Evolutionary conservation across 371 early-diverging fungal genomes (phyloP).

Genomic region (Saksenaea oblongispora): DNA sequence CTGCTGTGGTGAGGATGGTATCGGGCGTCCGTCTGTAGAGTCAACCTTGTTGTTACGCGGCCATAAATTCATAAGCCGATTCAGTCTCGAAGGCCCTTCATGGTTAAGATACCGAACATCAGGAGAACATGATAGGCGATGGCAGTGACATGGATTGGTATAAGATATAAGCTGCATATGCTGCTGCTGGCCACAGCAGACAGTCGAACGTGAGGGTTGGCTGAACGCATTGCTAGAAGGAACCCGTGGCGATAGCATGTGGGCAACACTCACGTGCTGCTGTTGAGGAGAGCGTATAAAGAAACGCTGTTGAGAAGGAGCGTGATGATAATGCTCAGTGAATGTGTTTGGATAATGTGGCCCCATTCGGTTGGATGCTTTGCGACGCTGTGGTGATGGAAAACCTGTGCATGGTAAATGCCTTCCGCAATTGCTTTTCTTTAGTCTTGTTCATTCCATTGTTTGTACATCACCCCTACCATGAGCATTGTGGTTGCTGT

Average conservation of each 20-base stretch:
- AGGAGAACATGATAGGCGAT: not conserved
- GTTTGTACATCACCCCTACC: not conserved
- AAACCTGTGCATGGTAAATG: not conserved
- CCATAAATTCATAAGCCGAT: conserved; percentile 19
- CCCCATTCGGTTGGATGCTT: not conserved
- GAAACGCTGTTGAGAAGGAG: not conserved
- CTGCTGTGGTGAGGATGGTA: not conserved
- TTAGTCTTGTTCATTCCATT: not conserved
- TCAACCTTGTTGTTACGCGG: conserved; percentile 11
- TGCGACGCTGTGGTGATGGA: conserved; percentile 2
- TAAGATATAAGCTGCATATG: not conserved
- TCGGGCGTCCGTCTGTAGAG: not conserved
- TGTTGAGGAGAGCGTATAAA: not conserved
- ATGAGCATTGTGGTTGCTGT: not conserved
- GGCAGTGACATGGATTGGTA: not conserved
- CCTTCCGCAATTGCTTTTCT: not conserved
- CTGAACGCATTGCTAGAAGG: conserved; percentile 1
- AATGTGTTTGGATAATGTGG: not conserved
- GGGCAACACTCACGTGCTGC: conserved; percentile 13
- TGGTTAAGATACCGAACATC: not conserved
- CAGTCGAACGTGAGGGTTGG: not conserved
- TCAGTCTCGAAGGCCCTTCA: conserved; percentile 8
- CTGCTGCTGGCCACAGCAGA: conserved; percentile 2
- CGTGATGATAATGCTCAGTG: not conserved
- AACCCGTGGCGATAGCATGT: conserved; percentile 21